Evolutionary conservation across 257 asterid genomes (phyloP).

Genomic region (Ehretia macrophylla): DNA sequence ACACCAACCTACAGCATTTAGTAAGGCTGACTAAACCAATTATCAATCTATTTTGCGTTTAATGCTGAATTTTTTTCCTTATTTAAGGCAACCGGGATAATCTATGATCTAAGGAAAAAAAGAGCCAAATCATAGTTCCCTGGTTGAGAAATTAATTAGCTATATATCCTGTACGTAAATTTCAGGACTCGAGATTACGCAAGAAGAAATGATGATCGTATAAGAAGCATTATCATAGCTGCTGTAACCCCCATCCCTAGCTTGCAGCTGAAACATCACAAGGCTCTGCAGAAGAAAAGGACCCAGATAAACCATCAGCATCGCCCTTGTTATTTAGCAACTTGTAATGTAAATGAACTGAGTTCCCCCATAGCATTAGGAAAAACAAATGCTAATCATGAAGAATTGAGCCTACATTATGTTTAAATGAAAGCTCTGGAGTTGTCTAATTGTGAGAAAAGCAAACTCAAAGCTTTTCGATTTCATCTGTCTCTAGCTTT

Average conservation of each 20-base stretch:
- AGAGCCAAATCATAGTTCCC: conserved; percentile 7
- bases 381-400: too few species aligned
- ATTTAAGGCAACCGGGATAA: conserved; percentile 34
- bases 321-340: background rate
- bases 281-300: background rate
- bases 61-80: conserved; percentile 11
- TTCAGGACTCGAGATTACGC: background rate
- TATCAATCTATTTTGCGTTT: conserved; percentile 11
- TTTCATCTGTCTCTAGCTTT: too few species aligned
- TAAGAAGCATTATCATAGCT: too few species aligned
- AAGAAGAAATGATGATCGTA: background rate
- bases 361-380: too few species aligned
- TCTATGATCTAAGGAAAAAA: conserved; percentile 37
- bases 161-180: background rate
- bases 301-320: background rate
- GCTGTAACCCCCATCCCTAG: background rate
- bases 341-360: too few species aligned
- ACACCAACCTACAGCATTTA: conserved; percentile 13
- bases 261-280: background rate
- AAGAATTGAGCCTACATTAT: too few species aligned
- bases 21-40: conserved; percentile 10
- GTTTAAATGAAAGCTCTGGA: too few species aligned
- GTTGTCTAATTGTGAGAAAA: too few species aligned
- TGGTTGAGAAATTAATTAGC: background rate
- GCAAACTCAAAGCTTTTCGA: too few species aligned